A percentile compares a stretch with the other conserved stretches of the same genome.
phyloP scores from a whole-genome alignment of 2,329 filamentous ascomycete species.

The Microdochium trichocladiopsis region DNA sequence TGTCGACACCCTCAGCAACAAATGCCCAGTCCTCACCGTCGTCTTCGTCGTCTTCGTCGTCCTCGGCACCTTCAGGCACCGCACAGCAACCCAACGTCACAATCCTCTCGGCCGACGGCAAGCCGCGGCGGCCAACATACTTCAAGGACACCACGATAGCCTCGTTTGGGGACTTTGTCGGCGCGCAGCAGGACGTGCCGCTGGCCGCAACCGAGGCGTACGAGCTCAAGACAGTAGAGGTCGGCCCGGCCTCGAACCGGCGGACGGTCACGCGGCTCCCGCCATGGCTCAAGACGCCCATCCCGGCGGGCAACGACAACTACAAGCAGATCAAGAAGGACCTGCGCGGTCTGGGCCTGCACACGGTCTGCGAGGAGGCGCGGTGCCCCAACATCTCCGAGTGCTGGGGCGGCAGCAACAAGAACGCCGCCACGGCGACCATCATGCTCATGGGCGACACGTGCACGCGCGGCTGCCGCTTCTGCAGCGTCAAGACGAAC shows the following conservation, averaged over 20 bases:
- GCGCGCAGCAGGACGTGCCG: slow-evolving; percentile 28
- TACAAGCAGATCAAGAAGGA: slow-evolving; percentile 95
- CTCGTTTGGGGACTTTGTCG: slow-evolving; percentile 52
- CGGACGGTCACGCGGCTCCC: slow-evolving; percentile 69
- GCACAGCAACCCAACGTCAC: slow-evolving; percentile 5
- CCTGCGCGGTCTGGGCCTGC: slow-evolving; percentile 77
- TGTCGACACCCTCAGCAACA: slow-evolving; percentile 19
- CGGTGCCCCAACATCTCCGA: slow-evolving; percentile 96
- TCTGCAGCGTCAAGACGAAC: slow-evolving; percentile 93
- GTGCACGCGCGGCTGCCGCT: slow-evolving; percentile 91
- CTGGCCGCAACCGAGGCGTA: slow-evolving; percentile 49
- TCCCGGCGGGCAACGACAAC: slow-evolving; percentile 72
- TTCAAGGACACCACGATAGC: slow-evolving; percentile 53
- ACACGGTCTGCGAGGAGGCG: slow-evolving; percentile 97
- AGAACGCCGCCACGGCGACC: slow-evolving; percentile 87
- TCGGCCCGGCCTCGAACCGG: slow-evolving; percentile 56
- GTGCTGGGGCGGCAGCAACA: slow-evolving; percentile 90
- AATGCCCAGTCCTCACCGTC: slow-evolving; percentile 9
- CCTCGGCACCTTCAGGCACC: slow-evolving; percentile 6
- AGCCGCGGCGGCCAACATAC: slow-evolving; percentile 37
- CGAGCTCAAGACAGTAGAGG: slow-evolving; percentile 54
- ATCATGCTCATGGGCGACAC: slow-evolving; percentile 99
- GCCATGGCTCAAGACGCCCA: slow-evolving; percentile 92
- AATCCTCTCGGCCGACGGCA: slow-evolving; percentile 5
- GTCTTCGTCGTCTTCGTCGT: slow-evolving; percentile 7